Base-by-base conservation (phyloP, 139 green algal genomes). In the Chlorella sorokiniana region DNA sequence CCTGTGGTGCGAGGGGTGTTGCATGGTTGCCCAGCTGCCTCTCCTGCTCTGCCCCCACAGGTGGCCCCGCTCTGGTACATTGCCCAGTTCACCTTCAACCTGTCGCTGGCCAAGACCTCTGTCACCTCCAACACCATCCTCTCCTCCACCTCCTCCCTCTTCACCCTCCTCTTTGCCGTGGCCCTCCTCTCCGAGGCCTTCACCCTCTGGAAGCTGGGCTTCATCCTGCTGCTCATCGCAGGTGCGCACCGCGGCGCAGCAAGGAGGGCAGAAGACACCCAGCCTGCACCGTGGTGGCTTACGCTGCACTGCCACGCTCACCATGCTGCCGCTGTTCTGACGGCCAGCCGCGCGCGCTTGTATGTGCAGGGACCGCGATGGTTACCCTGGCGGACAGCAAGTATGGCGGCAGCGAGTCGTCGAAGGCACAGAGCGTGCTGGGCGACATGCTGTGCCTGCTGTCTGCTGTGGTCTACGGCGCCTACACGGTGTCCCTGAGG, bases 121-220 rank as follows among this genome's bases (percentile, higher is more conserved):
- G 95, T 99, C n/a, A 99, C 94, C 8, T 94, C 87, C 83, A 99
- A 99, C 90, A 98, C 96, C 41, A 96, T 99, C 54, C 86, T 99
- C 10, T 94, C 88, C 65, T 95, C 90, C n/a, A 90, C 92, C 37
- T 94, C 93, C 48, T 87, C 81, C 56, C 87, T 99, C 31, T 98
- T 99, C 90, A 98, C 96, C 7, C 97, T 95, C 83, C 65, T 84
- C 23, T 78, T 97, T 42, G 88, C 87, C 40, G 89, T 94, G 27
- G 31, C 68, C 0, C 41, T 93, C 20, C 84, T 94, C 5, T 37
- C 65, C 35, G 93, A 96, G 69, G 48, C 18, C 8, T 94, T 93
- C 69, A 87, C 84, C 3, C 71, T 87, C 0, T 64, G 78, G 41
- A 97, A 97, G 84, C 86, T 98, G 31, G 35, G 81, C 18, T 92